Evolutionary conservation across 2,329 filamentous ascomycete species (phyloP).

Genomic region (Podosphaera fusca): DNA sequence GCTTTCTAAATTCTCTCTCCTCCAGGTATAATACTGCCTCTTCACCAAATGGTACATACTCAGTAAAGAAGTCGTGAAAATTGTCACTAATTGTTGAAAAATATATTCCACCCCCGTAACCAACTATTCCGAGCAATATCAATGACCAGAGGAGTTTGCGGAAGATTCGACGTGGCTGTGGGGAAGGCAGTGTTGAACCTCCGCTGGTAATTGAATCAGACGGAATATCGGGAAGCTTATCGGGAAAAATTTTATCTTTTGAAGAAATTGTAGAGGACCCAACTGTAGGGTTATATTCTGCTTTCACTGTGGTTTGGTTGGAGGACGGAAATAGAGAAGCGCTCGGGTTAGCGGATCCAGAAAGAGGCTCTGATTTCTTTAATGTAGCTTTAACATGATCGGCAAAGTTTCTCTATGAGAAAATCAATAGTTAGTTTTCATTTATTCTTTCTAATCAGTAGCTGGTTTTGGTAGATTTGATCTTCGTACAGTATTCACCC

Average conservation of each 20-base stretch:
- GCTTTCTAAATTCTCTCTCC: constrained; percentile 76
- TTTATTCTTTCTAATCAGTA: constrained; percentile 3
- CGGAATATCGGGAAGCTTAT: constrained; percentile 25
- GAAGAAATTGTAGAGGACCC: not conserved
- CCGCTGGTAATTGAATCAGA: constrained; percentile 22
- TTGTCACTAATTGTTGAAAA: constrained; percentile 87
- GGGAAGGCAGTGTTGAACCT: constrained; percentile 16
- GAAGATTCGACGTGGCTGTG: constrained; percentile 44
- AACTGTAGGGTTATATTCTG: constrained; percentile 3
- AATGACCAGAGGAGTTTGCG: constrained; percentile 56
- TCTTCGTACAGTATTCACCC: constrained; percentile 17
- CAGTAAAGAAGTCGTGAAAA: constrained; percentile 98
- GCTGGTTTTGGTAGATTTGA: constrained; percentile 4
- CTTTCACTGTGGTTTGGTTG: constrained; percentile 8
- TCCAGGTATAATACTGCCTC: constrained; percentile 88
- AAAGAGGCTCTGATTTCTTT: constrained; percentile 25
- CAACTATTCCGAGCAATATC: constrained; percentile 49
- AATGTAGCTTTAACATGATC: constrained; percentile 27
- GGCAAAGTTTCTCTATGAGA: constrained; percentile 31
- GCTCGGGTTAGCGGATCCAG: constrained; percentile 21
- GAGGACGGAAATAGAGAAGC: constrained; percentile 19
- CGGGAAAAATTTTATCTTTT: constrained; percentile 18
- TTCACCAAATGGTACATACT: constrained; percentile 86
- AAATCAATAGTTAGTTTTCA: constrained; percentile 7
- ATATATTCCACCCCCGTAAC: constrained; percentile 74